Conservation (phyloP, 139 green algal species). For the Volvox reticuliferus region DNA sequence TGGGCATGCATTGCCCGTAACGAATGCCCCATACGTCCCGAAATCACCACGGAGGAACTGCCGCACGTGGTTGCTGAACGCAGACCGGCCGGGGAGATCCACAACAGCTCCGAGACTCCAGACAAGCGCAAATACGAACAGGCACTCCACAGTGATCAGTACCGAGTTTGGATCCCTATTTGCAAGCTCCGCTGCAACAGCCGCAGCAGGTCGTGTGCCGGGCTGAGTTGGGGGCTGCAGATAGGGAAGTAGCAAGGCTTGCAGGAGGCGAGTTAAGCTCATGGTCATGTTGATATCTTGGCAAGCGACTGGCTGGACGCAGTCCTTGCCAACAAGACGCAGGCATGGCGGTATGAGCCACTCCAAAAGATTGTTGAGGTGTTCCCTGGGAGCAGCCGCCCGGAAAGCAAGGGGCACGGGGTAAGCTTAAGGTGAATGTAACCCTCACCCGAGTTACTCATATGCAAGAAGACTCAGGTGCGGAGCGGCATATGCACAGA, state of each 20-base stretch:
- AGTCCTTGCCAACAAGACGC: conserved; percentile 63
- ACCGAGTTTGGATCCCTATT: background rate
- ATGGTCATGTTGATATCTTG: conserved; percentile 68
- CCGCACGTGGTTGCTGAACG: conserved; percentile 40
- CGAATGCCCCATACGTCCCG: conserved; percentile 36
- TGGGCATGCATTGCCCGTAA: background rate
- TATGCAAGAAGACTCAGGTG: no score
- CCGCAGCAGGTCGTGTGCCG: background rate
- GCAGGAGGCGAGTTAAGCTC: conserved; percentile 59
- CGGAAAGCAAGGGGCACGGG: no score
- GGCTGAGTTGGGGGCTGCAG: conserved; percentile 7
- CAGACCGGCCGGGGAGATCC: conserved; percentile 55
- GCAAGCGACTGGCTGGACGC: conserved; percentile 33
- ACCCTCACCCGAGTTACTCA: no score
- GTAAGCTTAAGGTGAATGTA: no score
- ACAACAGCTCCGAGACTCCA: conserved; percentile 71
- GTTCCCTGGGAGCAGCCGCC: conserved; percentile 3
- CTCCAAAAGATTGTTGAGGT: conserved; percentile 68
- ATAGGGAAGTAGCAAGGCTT: conserved; percentile 50
- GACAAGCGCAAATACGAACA: conserved; percentile 73
- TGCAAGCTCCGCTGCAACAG: no score
- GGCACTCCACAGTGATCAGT: conserved; percentile 50
- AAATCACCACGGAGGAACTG: conserved; percentile 52
- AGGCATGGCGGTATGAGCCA: conserved; percentile 74
- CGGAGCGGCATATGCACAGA: no score